Conservation (phyloP, 805 yeast species). For the Candida qinlingensis region DNA sequence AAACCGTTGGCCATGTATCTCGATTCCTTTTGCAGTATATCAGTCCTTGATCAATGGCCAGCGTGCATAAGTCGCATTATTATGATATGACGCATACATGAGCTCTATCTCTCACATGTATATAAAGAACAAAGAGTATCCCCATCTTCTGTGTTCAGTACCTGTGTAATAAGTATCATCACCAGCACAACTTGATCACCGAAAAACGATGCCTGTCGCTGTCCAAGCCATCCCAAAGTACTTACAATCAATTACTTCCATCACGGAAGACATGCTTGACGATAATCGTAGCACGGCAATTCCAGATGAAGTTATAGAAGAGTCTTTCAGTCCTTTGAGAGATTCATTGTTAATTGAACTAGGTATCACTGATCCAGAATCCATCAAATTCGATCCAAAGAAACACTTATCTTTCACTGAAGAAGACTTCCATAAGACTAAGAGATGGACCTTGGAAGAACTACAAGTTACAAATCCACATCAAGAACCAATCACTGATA, state of each 20-base stretch:
- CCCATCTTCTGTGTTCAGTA: background rate
- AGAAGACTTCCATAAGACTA: constrained; percentile 32
- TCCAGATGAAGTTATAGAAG: constrained; percentile 7
- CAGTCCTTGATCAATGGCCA: background rate
- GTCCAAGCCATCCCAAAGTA: constrained; percentile 2
- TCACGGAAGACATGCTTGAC: constrained; percentile 9
- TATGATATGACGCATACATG: too few relatives aligned
- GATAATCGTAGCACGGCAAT: background rate
- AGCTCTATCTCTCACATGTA: background rate
- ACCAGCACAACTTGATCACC: too few relatives aligned
- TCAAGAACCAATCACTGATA: constrained; percentile 43
- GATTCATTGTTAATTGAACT: constrained; percentile 7
- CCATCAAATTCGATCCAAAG: constrained; percentile 31
- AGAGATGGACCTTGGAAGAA: constrained; percentile 41
- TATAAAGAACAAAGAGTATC: background rate
- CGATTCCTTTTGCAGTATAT: constrained; percentile 2
- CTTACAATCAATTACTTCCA: constrained; percentile 4
- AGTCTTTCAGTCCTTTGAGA: constrained; percentile 4
- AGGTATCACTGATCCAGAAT: constrained; percentile 22
- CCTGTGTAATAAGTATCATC: too few relatives aligned
- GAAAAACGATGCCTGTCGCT: constrained; percentile 2
- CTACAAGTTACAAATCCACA: constrained; percentile 35
- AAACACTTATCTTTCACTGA: constrained; percentile 34
- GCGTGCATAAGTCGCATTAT: too few relatives aligned
- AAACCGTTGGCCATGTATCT: background rate